These are phyloP conservation scores for Hanseniaspora vineae DNA, from an alignment of 805 yeast genomes.

Conservation along the genomic window DNA sequence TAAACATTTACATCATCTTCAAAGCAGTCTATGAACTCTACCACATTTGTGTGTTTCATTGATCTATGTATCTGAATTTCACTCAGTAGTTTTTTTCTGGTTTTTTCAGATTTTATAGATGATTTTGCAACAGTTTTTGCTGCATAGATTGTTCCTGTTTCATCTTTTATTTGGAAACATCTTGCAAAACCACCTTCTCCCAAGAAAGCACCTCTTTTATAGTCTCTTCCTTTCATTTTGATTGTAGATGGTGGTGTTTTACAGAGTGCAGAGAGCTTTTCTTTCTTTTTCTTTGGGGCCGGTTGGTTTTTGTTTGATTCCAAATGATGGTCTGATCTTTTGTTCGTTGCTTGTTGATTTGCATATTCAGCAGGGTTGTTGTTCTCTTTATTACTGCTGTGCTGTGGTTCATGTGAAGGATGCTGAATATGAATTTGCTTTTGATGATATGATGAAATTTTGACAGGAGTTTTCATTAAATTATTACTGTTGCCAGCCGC, in stretches of 20 bases:
- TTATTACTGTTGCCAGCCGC: not conserved
- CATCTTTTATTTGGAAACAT: conserved; percentile 92
- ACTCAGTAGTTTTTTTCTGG: conserved; percentile 67
- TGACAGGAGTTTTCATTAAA: conserved; percentile 14
- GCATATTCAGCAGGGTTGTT: conserved; percentile 6
- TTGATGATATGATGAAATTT: not conserved
- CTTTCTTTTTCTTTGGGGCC: conserved; percentile 56
- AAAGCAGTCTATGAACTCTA: conserved; percentile 88
- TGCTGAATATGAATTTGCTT: not conserved
- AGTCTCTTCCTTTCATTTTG: conserved; percentile 80
- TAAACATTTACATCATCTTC: conserved; percentile 94
- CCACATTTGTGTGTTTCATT: conserved; percentile 80
- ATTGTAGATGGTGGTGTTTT: conserved; percentile 95
- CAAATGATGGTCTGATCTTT: conserved; percentile 10
- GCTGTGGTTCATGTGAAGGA: not conserved
- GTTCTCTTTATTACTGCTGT: conserved; percentile 11
- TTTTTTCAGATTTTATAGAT: conserved; percentile 81
- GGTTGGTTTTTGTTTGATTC: conserved; percentile 14
- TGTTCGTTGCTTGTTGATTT: conserved; percentile 5
- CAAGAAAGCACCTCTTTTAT: conserved; percentile 76
- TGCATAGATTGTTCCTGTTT: conserved; percentile 75
- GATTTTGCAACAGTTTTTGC: conserved; percentile 98
- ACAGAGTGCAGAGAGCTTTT: conserved; percentile 80
- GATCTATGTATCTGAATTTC: conserved; percentile 93
- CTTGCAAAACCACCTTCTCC: conserved; percentile 99